Evolutionary conservation across 768 basidiomycete genomes (phyloP).

Genomic region (Galerina marginata): DNA sequence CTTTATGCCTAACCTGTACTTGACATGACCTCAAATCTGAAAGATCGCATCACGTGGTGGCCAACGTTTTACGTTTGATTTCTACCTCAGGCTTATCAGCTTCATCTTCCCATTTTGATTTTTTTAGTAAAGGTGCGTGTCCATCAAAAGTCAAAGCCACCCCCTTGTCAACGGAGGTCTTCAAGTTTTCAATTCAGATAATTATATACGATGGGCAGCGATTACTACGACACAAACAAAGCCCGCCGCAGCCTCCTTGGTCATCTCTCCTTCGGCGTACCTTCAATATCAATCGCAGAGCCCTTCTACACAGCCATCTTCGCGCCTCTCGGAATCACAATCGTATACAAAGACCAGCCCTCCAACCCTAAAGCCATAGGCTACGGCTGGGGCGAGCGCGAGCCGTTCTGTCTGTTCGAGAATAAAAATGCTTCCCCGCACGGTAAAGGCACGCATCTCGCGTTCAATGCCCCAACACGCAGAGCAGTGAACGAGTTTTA

Average conservation of each 20-base stretch:
- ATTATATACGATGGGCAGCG: not conserved
- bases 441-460: conserved; percentile 4
- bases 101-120: no score
- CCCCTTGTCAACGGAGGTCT: no score
- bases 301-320: conserved; percentile 4
- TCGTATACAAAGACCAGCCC: not conserved
- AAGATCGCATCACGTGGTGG: no score
- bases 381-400: not conserved
- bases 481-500: conserved; percentile 1
- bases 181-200: no score
- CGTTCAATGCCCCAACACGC: conserved; percentile 1
- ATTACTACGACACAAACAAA: conserved; percentile 4
- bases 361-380: conserved; percentile 1
- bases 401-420: conserved; percentile 4
- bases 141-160: no score
- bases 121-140: no score
- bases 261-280: conserved; percentile 2
- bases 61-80: no score
- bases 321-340: not conserved
- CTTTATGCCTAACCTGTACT: no score
- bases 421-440: not conserved
- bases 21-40: no score
- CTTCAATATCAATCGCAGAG: not conserved
- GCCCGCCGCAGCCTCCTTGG: conserved; percentile 3
- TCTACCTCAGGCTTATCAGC: no score